phyloP scores from a whole-genome alignment of 164 flowering plant genomes.

The Nymphaea thermarum region DNA sequence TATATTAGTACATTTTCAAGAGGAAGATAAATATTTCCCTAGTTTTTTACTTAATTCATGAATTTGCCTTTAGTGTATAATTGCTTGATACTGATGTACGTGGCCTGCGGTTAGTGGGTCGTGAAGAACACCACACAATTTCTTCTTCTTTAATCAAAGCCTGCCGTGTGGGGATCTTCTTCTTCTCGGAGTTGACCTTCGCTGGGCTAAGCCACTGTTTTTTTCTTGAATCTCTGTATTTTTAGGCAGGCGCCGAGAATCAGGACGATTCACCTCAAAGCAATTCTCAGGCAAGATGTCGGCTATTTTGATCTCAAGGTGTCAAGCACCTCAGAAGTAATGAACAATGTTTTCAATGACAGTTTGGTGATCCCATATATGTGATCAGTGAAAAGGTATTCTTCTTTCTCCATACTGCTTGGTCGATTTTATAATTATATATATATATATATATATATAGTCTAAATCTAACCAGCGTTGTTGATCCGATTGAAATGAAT shows the following conservation, averaged over 20 bases:
- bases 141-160: too few species aligned
- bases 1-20: too few species aligned
- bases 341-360: slow-evolving; percentile 66
- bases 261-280: slow-evolving; percentile 61
- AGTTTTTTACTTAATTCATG: not conserved
- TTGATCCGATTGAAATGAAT: too few species aligned
- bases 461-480: too few species aligned
- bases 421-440: too few species aligned
- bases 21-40: too few species aligned
- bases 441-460: too few species aligned
- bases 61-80: not conserved
- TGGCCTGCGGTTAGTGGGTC: not conserved
- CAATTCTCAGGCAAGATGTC: slow-evolving; percentile 77
- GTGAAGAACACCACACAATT: not conserved
- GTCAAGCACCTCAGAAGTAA: slow-evolving; percentile 58
- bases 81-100: not conserved
- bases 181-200: too few species aligned
- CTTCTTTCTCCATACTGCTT: not conserved
- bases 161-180: too few species aligned
- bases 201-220: too few species aligned
- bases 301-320: slow-evolving; percentile 74
- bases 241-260: slow-evolving; percentile 53
- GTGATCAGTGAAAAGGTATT: slow-evolving; percentile 68
- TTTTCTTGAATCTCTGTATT: too few species aligned
- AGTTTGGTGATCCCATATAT: slow-evolving; percentile 77